Percentiles rank a stretch among this genome's conserved stretches.
Conservation (phyloP, 2,329 filamentous ascomycete species). For the Calonectria hawksworthii region DNA sequence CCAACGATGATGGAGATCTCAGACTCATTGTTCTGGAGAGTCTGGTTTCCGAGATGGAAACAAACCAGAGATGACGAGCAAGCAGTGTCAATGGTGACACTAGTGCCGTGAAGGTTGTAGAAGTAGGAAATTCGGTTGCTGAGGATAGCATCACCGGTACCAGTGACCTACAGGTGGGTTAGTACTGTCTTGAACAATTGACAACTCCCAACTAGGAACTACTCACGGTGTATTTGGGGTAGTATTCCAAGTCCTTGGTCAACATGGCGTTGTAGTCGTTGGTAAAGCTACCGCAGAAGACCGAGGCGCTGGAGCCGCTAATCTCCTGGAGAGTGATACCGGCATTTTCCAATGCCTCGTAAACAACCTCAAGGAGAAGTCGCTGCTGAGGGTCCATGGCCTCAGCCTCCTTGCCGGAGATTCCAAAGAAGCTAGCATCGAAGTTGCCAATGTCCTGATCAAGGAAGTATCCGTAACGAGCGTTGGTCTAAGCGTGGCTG, state of each 20-base stretch:
- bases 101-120: constrained; percentile 54
- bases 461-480: constrained; percentile 45
- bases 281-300: constrained; percentile 50
- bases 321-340: constrained; percentile 49
- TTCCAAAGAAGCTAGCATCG: constrained; percentile 57
- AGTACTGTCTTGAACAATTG: constrained; percentile 35
- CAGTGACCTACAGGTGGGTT: constrained; percentile 31
- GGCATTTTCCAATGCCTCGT: constrained; percentile 47
- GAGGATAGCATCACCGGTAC: constrained; percentile 36
- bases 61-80: constrained; percentile 53
- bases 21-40: constrained; percentile 50
- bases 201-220: not conserved
- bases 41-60: constrained; percentile 38
- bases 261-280: constrained; percentile 45
- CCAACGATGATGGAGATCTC: constrained; percentile 53
- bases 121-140: constrained; percentile 52
- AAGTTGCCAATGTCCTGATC: constrained; percentile 48
- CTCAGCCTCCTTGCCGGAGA: constrained; percentile 54
- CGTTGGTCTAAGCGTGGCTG: constrained; percentile 24
- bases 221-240: constrained; percentile 50
- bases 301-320: constrained; percentile 42
- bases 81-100: constrained; percentile 50
- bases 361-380: constrained; percentile 48
- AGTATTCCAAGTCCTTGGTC: constrained; percentile 46
- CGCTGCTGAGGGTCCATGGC: constrained; percentile 56